Evolutionary conservation across 371 early-diverging fungal genomes (phyloP), one percentile per base, ranked within the genome.

Genomic region (Amoeboaphelidium protococcarum): DNA sequence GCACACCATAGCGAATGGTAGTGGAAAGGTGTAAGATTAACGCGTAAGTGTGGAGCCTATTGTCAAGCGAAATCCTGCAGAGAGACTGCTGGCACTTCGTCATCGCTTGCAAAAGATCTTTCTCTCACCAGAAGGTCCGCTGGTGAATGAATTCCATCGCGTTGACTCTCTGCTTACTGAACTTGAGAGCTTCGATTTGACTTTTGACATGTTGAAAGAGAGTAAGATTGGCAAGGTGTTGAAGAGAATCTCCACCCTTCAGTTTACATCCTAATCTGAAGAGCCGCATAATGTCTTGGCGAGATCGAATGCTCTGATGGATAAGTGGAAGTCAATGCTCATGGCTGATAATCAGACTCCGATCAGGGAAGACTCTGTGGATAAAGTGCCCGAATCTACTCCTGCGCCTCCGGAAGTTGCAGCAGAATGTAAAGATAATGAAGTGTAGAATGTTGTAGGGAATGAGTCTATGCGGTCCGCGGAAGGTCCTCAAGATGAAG

Each of bases 191-290:
- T 57, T 53, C 47, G 58, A 58, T 25, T 57, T 62, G 64, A 62
- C 57, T 3, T 42, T 58, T 47, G 62, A 62, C 44, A 46, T 63
- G 45, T 54, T 62, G 27, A 57, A 63, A 50, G 58, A 54, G 26
- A 62, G 63, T 2, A 63, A 63, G 52, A 50, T 62, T 16, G 62
- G 62, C 22, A 62, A 62, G 45, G 59, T 62, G 13, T 59, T 62
- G 59, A 59, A 57, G 45, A 53, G 62, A 26, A 54, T 62, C 25
- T 53, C 49, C 20, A 42, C 45, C 13, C 50, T 57, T 0, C 10
- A 10, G 37, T 10, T 31, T 31, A 16, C 6, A 16, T n/a, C n/a
- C n/a, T n/a, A n/a, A n/a, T n/a, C n/a, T n/a, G 16, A 31, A 10
- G 37, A 31, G 16, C 37, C 37, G 6, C 10, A 6, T 10, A 31